Evolutionary conservation across 106 monocot genomes (phyloP), one percentile per base, ranked within the genome.

Genomic region (Dioscorea dumetorum): DNA sequence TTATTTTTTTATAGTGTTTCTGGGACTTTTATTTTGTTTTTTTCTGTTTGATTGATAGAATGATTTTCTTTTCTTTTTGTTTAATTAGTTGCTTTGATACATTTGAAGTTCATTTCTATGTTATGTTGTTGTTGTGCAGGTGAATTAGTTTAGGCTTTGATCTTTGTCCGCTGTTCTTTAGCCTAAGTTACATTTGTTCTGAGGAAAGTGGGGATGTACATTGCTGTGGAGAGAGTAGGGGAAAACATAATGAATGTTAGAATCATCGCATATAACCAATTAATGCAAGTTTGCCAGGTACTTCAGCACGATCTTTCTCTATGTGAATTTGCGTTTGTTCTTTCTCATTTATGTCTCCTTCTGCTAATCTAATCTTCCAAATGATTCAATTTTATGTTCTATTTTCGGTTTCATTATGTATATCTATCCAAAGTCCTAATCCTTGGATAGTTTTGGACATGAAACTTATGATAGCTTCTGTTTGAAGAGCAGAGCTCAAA

Each of bases 271-370:
- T 80, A 82, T 48, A 67, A 68, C 67, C 80, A 74, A 24, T 61
- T 74, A 62, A 71, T 77, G 71, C 83, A 71, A 69, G 48, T 75
- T 51, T 87, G 81, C 33, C 81, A 81, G 81, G 85, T 81, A 66
- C 4, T 51, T 51, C 51, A 13, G 2, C 51, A 4, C 4, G 12
- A 12, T 51, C 51, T 51, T 13, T 28, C 28, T 51, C 51, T 13
- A 51, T 51, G 0, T 51, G 12, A 17, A 12, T 51, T 51, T 17
- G 1, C 12, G 4, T 51, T 51, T 2, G 12, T 13, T 51, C 51
- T 17, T 51, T 2, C 51, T 1, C 28, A 28, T 28, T 28, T 28
- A 28, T 3, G 3, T 28, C 28, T 28, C 28, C 28, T 28, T 28
- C 28, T 28, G 28, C 3, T 28, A 28, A 28, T 28, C 28, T 28